Percentiles rank a stretch among this genome's conserved stretches.
Evolutionary conservation across 1,284 basidiomycete genomes (phyloP).

Genomic region (Boletus smithii): DNA sequence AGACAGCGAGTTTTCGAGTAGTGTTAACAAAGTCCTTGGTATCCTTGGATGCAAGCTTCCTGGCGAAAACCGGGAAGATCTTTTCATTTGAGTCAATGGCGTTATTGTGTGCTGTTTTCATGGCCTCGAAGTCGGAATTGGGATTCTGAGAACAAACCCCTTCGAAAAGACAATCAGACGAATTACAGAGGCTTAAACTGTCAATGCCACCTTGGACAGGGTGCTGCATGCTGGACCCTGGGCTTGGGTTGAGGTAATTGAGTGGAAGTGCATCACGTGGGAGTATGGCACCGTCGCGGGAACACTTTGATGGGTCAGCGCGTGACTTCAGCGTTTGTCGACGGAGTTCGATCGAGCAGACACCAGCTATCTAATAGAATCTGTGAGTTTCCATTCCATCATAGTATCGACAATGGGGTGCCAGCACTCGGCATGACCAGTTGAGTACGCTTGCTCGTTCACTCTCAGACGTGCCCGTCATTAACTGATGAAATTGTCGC

Average conservation of each 20-base stretch:
- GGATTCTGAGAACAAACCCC: constrained; percentile 2
- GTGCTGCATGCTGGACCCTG: constrained; percentile 13
- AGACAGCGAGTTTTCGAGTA: constrained; percentile 18
- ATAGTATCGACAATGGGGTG: too few relatives aligned
- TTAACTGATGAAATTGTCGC: too few relatives aligned
- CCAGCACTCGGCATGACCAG: too few relatives aligned
- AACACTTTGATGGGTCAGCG: too few relatives aligned
- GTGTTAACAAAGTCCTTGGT: constrained; percentile 19
- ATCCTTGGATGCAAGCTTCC: constrained; percentile 27
- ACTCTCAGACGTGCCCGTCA: too few relatives aligned
- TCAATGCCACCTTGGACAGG: constrained; percentile 7
- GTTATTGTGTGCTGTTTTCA: constrained; percentile 16
- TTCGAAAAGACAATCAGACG: constrained; percentile 8
- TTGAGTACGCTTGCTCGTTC: too few relatives aligned
- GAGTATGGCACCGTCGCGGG: neutral
- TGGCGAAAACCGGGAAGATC: constrained; percentile 30
- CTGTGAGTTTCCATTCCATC: too few relatives aligned
- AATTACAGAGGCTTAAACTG: too few relatives aligned
- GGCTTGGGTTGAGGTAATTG: constrained; percentile 1
- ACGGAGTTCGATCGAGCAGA: too few relatives aligned
- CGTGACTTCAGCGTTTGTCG: too few relatives aligned
- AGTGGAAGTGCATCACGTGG: constrained; percentile 10
- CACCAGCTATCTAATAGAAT: too few relatives aligned
- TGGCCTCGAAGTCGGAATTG: constrained; percentile 7
- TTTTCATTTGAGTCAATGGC: constrained; percentile 30